Evolutionary conservation across 257 asterid species (phyloP), one percentile per base, ranked within the genome.

Genomic region (Rauvolfia tetraphylla): DNA sequence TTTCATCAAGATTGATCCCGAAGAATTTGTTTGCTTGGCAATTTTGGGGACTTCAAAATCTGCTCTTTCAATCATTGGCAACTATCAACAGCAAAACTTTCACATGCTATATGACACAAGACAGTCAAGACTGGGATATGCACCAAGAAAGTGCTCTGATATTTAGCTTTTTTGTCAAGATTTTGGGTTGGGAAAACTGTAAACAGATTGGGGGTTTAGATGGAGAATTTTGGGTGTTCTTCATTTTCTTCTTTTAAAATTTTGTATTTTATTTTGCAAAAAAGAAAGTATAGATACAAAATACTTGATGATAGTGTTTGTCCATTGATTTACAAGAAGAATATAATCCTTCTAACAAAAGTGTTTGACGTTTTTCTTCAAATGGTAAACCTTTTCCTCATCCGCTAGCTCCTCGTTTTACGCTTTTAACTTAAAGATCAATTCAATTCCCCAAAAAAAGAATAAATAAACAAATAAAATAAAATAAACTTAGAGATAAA

Each of bases 11-110:
- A 84, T 95, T 5, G 98, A 89, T 12, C 91, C 97, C 0, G 90
- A 91, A 27, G 95, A 88, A 18, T 85, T 95, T 15, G 84, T 89
- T n/a, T 95, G 98, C 56, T 79, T 95, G 84, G 98, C 97, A 2
- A 89, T 95, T 12, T 33, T 95, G 70, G 98, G 97, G 49, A 92
- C 97, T 42, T 91, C 97, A 10, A 79, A 81, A 1, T 83, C 93
- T 22, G 86, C 86, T n/a, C 42, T 95, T n/a, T 92, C 98, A 0
- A 95, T 95, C 20, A 89, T 95, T 27, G 98, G 98, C 7, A 95
- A 95, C 51, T 92, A 92, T 27, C 98, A 95, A 62, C 98, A 95
- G 83, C 98, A 95, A 85, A 92, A 95, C 76, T 95, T 95, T 56
- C 98, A 91, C 31, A 84, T 95, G 29, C 29, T 89, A 75, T 95